Conservation (phyloP, 140 eudicot species). For the Cichorium intybus region DNA sequence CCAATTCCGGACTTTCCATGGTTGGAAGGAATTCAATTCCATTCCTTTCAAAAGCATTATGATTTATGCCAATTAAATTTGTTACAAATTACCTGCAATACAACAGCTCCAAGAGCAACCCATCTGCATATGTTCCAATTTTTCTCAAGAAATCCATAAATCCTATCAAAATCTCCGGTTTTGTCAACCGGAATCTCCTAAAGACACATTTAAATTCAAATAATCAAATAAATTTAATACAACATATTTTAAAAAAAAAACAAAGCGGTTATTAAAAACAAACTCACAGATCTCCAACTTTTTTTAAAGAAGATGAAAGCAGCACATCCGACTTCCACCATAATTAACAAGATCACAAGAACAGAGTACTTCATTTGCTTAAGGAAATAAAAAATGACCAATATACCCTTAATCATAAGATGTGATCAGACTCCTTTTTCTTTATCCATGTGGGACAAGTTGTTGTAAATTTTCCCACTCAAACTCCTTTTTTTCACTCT, state of each 20-base stretch:
- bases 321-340: conserved; percentile 77
- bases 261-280: neutral
- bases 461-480: neutral
- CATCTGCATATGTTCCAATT: conserved; percentile 81
- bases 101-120: conserved; percentile 92
- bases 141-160: conserved; percentile 62
- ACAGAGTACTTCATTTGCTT: conserved; percentile 61
- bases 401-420: neutral
- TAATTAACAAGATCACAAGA: conserved; percentile 62
- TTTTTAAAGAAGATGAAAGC: conserved; percentile 84
- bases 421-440: neutral
- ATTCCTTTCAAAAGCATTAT: too few relatives aligned
- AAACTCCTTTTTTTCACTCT: neutral
- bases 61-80: too few relatives aligned
- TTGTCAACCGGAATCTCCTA: conserved; percentile 91
- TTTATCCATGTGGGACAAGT: neutral
- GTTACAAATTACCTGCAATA: conserved; percentile 86
- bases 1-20: too few relatives aligned
- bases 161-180: conserved; percentile 76
- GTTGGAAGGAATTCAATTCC: too few relatives aligned
- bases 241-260: neutral
- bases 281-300: conserved; percentile 81
- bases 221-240: conserved; percentile 3
- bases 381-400: conserved; percentile 42
- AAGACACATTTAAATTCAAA: conserved; percentile 10